Evolutionary conservation across 2,329 filamentous ascomycete species (phyloP), one percentile per base, ranked within the genome.

Genomic region (Curvularia lunata): DNA sequence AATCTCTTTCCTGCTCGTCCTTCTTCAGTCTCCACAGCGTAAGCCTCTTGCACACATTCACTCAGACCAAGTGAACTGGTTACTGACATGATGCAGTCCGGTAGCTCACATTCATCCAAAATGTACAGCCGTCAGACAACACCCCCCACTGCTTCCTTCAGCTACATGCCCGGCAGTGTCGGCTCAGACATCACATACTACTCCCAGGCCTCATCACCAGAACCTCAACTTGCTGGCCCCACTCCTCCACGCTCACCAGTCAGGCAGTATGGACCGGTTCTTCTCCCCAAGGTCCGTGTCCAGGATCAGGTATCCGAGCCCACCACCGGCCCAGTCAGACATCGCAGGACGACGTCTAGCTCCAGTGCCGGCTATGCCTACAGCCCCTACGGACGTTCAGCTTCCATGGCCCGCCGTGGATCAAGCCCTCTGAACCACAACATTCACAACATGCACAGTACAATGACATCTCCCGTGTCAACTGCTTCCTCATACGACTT

Each of bases 241-340:
- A 92, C 90, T 12, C 90, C 91, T 52, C 84, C 84, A 52, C 83
- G 85, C 63, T 90, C 90, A 32, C 90, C 91, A 59, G 85, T 93
- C 67, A 85, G 88, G 60, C 89, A 91, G 61, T 89, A 92, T 78
- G 91, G 91, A 51, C 91, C 91, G 50, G 82, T 91, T 48, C 82
- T 96, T 58, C 83, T 96, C 30, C 92, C 92, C 71, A 95, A 92
- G 83, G 93, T 96, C 79, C 86, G 92, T 60, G 86, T 86, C 40
- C 92, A 95, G 78, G 92, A 96, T 78, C 90, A 94, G 78, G 84
- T 88, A 61, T 85, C 92, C 61, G 86, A 88, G 64, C 85, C 85
- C 40, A 80, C 81, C 40, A 80, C 82, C 50, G 73, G 77, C 27
- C 74, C 74, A 53, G 86, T 89, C 77, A 84, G 87, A 69, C 81